These are phyloP conservation scores for Penicillium sp. DNA, from an alignment of 2,329 filamentous ascomycete genomes.

Conservation along the genomic window DNA sequence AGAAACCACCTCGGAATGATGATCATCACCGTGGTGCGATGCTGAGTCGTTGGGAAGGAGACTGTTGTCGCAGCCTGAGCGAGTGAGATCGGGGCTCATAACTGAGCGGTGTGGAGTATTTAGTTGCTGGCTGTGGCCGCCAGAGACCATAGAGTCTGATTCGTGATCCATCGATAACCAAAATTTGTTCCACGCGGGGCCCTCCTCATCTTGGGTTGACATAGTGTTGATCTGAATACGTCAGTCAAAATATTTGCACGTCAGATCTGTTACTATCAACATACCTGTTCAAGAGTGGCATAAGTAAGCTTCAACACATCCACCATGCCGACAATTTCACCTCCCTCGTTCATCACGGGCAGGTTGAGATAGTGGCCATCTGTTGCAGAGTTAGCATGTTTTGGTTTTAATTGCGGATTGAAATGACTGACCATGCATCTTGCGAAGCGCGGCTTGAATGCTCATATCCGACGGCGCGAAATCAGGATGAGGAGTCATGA, in stretches of 20 bases:
- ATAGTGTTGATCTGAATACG: slow-evolving; percentile 78
- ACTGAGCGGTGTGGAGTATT: slow-evolving; percentile 69
- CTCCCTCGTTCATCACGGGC: slow-evolving; percentile 94
- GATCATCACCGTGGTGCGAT: slow-evolving; percentile 82
- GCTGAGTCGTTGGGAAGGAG: slow-evolving; percentile 92
- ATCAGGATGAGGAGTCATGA: slow-evolving; percentile 98
- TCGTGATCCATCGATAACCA: slow-evolving; percentile 95
- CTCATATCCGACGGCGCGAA: slow-evolving; percentile 99
- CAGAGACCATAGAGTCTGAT: slow-evolving; percentile 94
- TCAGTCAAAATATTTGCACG: not conserved
- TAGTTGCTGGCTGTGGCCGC: slow-evolving; percentile 72
- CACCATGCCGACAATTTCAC: slow-evolving; percentile 99
- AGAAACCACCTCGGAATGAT: slow-evolving; percentile 68
- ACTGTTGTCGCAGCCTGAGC: slow-evolving; percentile 64
- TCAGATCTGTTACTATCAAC: slow-evolving; percentile 15
- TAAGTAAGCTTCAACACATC: slow-evolving; percentile 98
- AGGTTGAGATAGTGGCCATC: slow-evolving; percentile 98
- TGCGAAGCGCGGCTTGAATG: slow-evolving; percentile 93
- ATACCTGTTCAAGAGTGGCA: slow-evolving; percentile 90
- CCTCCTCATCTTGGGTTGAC: slow-evolving; percentile 81
- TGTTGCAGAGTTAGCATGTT: slow-evolving; percentile 37
- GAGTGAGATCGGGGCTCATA: slow-evolving; percentile 70
- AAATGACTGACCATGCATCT: slow-evolving; percentile 84
- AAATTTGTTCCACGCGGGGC: slow-evolving; percentile 99
- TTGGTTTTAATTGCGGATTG: not conserved